Base-by-base conservation (phyloP, 306 rosid species). In the Quercus robur region DNA sequence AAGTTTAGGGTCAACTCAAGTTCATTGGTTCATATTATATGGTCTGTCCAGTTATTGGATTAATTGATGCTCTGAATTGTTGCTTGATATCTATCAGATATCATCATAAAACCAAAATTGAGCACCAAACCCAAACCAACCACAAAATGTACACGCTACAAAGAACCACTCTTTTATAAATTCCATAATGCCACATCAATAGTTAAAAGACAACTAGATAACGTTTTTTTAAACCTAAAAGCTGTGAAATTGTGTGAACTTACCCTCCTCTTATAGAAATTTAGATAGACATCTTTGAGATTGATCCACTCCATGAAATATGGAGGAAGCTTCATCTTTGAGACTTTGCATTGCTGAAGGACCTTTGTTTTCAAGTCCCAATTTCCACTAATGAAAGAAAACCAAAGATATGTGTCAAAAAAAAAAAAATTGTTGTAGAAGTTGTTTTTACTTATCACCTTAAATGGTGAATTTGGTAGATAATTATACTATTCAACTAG, bases 321-420 rank as follows among this genome's bases (percentile, higher is more conserved):
- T 20, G 84, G 84, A 25, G 97, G 99, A 86, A 91, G 95, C 85
- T 89, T 85, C 77, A 87, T 76, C 77, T 86, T 88, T 28, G 95
- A 90, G 75, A 93, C 97, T 74, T 86, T 89, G 87, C 99, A 94
- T 80, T 94, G 99, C 86, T 88, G 91, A 82, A 94, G 97, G 79
- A 92, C 87, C 90, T 94, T 93, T 77, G 97, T 94, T 85, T 94
- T 92, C 85, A 94, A 78, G 89, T 94, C 99, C 99, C 97, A 94
- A 86, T 94, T 94, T 87, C 99, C 99, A 84, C 97, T 92, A 74
- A 76, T 81, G 75, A 75, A 77, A 81, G 64, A 13, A 41, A 25
- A 67, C 78, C 67, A 78, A 61, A 54, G 63, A 41, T 18, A 57
- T 11, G 49, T 75, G 63, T 79, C 77, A 74, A 63, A 67, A 51